Conservation (phyloP, 2,329 filamentous ascomycete species). For the Botrytis sinoallii region DNA sequence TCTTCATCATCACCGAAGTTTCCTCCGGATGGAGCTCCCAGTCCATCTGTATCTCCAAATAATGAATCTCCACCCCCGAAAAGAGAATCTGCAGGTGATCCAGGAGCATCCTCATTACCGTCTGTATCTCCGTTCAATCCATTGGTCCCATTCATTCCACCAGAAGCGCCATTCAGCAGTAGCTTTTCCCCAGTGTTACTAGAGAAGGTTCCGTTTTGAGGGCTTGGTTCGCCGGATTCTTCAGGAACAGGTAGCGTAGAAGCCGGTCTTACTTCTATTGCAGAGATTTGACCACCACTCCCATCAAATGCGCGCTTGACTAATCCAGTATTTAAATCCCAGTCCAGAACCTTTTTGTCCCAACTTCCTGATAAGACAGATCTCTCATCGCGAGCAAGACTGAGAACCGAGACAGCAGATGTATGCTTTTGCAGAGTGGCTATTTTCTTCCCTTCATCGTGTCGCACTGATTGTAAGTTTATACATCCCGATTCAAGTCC, state of each 20-base stretch:
- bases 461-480: constrained; percentile 87
- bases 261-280: constrained; percentile 79
- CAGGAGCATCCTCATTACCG: constrained; percentile 55
- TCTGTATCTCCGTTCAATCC: constrained; percentile 38
- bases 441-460: constrained; percentile 92
- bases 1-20: constrained; percentile 81
- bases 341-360: constrained; percentile 93
- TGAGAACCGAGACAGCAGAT: constrained; percentile 86
- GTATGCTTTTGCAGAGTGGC: constrained; percentile 77
- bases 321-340: constrained; percentile 87
- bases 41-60: constrained; percentile 74
- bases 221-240: constrained; percentile 59
- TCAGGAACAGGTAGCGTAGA: constrained; percentile 73
- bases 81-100: constrained; percentile 65
- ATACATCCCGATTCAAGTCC: constrained; percentile 89
- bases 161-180: constrained; percentile 51
- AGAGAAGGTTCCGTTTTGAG: constrained; percentile 65
- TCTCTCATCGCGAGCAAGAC: constrained; percentile 77
- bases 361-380: constrained; percentile 89
- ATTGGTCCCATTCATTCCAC: constrained; percentile 42
- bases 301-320: constrained; percentile 73
- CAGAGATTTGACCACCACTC: constrained; percentile 78
- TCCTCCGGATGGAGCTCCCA: constrained; percentile 51
- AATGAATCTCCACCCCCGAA: constrained; percentile 85
- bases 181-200: constrained; percentile 67